Base-by-base conservation (phyloP, 2,329 filamentous ascomycete genomes). In the Sporothrix phasma region DNA sequence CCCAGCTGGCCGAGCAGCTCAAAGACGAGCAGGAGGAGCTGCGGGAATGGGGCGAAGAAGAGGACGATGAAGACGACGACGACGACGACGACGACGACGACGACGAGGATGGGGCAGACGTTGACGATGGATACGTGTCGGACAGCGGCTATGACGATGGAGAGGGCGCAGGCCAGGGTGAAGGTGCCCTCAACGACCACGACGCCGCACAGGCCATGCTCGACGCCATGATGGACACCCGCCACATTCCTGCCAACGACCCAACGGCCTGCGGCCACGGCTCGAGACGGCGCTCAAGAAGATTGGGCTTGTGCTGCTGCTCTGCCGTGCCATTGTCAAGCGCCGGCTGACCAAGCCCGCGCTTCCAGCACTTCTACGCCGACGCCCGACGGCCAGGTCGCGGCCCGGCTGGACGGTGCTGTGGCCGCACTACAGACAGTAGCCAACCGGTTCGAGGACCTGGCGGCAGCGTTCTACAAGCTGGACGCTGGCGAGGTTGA, bases 21-120 rank as follows among this genome's bases (percentile, higher is more conserved):
- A 84, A 89, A 69, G 93, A 97, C 76, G 88, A 91, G 0, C 83
- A 95, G 69, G 84, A 89, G 67, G 93, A 97, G 76, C 74, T 97
- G 68, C 90, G 91, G 72, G 90, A 93, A 69, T 97, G 92, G 91
- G 85, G 87, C 22, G 88, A 91, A 1, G 88, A 84, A 3, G 85
- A 85, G 0, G 85, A 82, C 15, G 78, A 81, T 0, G 79, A 82
- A 26, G 77, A 76, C 39, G 78, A 85, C 1, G 78, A 77, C 34
- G 5, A 5, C 5, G 34, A 37, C 34, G 34, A 3, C n/a, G 76
- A 78, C 60, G 76, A 72, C 64, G 78, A 74, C 19, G 74, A 72
- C 37, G 74, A 73, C 5, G 73, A n/a, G n/a, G n/a, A n/a, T n/a
- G n/a, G n/a, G n/a, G n/a, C n/a, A n/a, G n/a, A 71, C 19, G 70